Base-by-base conservation (phyloP, 108 stramenopile genomes). In the Phaeodactylum tricornutum region DNA sequence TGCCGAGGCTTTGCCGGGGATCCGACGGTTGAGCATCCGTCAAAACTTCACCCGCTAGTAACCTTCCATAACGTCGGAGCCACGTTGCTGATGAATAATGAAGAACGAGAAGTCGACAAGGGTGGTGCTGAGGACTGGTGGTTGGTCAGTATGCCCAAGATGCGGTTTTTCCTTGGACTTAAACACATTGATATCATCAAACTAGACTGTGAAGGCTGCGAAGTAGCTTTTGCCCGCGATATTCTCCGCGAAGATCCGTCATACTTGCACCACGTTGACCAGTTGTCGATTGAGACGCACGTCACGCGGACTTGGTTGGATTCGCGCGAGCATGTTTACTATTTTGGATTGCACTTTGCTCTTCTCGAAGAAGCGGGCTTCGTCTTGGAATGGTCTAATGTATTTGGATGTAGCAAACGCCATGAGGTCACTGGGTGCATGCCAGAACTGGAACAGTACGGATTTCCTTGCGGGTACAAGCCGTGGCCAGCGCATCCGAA, bases 281-380 rank as follows among this genome's bases (percentile, higher is more conserved):
- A 81, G 36, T 54, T 81, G 15, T 62, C 69, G 4, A 67, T 75
- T 46, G 79, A 81, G 35, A 71, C 72, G 2, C 79, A 81, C 37
- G 74, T 67, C 1, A 58, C 74, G n/a, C 60, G 50, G 22, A 62
- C 72, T 11, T 81, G 79, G 79, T 51, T 81, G 50, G 68, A 56
- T 22, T 62, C 64, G 9, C 34, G 25, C 2, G 79, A 75, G 37
- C 50, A 70, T n/a, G 20, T 76, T 11, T 76, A 81, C 53, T 81
- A 81, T 43, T 81, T 67, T 59, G 79, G 50, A 14, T 37, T 81
- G 15, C 43, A 55, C 9, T 76, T 81, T 45, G 42, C 60, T 11
- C 26, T 81, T 16, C 40, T 81, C 42, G 79, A 81, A 43, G 79
- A 81, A 32, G 79, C 79, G 33, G 79, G 79, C 9, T 76, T 81